A percentile compares a stretch with the other conserved stretches of the same genome.
Evolutionary conservation across 805 yeast species (phyloP).

Genomic region (Ogataea paradorogensis): DNA sequence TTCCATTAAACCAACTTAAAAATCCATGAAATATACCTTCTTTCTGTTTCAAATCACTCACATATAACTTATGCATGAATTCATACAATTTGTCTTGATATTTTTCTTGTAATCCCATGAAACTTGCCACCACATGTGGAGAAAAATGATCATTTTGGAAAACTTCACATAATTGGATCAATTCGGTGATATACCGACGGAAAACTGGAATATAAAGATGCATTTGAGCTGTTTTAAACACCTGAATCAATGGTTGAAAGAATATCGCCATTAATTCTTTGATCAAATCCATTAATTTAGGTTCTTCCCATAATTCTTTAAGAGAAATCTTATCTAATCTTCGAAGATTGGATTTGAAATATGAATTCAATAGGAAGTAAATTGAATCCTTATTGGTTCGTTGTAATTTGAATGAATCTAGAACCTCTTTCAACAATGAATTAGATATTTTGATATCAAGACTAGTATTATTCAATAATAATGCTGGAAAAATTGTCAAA

Average conservation of each 20-base stretch:
- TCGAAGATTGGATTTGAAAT: conserved; percentile 61
- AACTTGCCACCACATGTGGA: conserved; percentile 63
- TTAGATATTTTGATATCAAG: conserved; percentile 15
- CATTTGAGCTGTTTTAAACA: conserved; percentile 65
- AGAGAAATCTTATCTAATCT: conserved; percentile 73
- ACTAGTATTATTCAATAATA: conserved; percentile 27
- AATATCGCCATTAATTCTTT: conserved; percentile 70
- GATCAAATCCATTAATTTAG: conserved; percentile 70
- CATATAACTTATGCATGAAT: conserved; percentile 78
- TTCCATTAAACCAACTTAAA: conserved; percentile 68
- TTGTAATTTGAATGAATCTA: conserved; percentile 19
- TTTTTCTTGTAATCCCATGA: conserved; percentile 61
- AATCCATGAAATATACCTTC: conserved; percentile 61
- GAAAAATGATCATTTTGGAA: conserved; percentile 45
- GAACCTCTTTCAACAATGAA: conserved; percentile 13
- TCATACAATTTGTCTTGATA: conserved; percentile 72
- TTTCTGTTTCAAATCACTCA: conserved; percentile 56
- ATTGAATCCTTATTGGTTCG: conserved; percentile 33
- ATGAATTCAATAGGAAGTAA: conserved; percentile 55
- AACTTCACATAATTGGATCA: conserved; percentile 54
- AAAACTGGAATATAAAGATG: conserved; percentile 63
- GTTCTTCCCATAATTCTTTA: conserved; percentile 81
- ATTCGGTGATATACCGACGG: conserved; percentile 63
- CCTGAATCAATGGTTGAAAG: conserved; percentile 68
- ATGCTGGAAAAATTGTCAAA: conserved; percentile 24